Evolutionary conservation across 2,329 filamentous ascomycete genomes (phyloP).

Genomic region (Sclerotinia borealis): DNA sequence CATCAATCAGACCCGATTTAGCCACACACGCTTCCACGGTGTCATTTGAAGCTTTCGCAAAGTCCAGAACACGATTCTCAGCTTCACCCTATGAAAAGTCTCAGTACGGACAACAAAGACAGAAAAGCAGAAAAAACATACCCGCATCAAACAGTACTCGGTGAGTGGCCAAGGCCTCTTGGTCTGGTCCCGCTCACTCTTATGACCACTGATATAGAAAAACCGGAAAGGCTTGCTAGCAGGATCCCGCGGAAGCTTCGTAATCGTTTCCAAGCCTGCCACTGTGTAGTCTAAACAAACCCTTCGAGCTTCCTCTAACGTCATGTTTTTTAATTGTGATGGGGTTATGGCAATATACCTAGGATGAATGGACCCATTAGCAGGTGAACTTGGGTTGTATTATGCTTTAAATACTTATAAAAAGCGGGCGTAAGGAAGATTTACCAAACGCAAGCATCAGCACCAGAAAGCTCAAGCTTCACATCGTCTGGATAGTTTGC

Average conservation of each 20-base stretch:
- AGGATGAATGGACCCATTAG: conserved; percentile 19
- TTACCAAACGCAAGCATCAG: conserved; percentile 37
- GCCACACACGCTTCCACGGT: conserved; percentile 36
- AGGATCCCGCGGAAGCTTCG: conserved; percentile 15
- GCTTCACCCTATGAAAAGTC: conserved; percentile 38
- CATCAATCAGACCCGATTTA: conserved; percentile 40
- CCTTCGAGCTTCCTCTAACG: conserved; percentile 35
- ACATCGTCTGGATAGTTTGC: conserved; percentile 31
- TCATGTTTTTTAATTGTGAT: conserved; percentile 28
- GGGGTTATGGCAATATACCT: conserved; percentile 42
- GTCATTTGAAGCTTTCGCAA: conserved; percentile 36
- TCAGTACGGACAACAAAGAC: not conserved
- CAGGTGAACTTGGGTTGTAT: not conserved
- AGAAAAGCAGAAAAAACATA: conserved; percentile 28
- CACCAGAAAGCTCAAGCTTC: conserved; percentile 29
- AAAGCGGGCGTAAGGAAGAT: not conserved
- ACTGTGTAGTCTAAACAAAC: conserved; percentile 39
- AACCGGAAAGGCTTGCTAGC: conserved; percentile 38
- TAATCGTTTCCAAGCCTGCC: conserved; percentile 35
- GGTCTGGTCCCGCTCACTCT: conserved; percentile 39
- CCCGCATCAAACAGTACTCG: conserved; percentile 43
- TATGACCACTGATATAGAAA: conserved; percentile 44
- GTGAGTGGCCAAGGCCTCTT: conserved; percentile 36
- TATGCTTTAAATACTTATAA: not conserved
- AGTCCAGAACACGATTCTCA: conserved; percentile 39